Percentiles rank a stretch among this genome's conserved stretches.
Evolutionary conservation across 2,329 filamentous ascomycete species (phyloP).

Genomic region (Arachnomyces sp.): DNA sequence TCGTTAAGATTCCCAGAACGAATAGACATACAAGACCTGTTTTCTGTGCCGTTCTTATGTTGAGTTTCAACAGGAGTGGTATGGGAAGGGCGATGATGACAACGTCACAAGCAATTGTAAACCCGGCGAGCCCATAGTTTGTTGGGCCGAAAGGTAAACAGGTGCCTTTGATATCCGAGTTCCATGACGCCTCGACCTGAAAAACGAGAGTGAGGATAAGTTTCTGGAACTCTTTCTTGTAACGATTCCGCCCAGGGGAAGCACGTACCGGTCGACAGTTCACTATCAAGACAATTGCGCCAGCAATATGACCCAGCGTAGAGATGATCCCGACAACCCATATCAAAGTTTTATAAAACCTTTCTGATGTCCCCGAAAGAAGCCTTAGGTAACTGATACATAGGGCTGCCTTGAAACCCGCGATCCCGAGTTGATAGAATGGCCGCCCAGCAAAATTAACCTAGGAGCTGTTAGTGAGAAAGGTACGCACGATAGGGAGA

Average conservation of each 20-base stretch:
- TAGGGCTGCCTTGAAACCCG: slow-evolving; percentile 49
- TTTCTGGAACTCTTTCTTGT: too few species aligned
- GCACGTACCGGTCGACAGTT: slow-evolving; percentile 40
- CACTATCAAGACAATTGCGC: slow-evolving; percentile 43
- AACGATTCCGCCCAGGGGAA: too few species aligned
- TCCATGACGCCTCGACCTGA: slow-evolving; percentile 40
- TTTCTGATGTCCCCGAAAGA: slow-evolving; percentile 41
- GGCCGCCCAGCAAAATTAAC: slow-evolving; percentile 48
- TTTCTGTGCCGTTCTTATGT: slow-evolving; percentile 43
- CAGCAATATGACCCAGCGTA: slow-evolving; percentile 42
- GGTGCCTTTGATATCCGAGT: slow-evolving; percentile 30
- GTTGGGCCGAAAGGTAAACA: slow-evolving; percentile 42
- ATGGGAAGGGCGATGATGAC: slow-evolving; percentile 44
- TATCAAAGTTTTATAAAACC: slow-evolving; percentile 37
- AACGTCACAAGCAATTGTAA: slow-evolving; percentile 46
- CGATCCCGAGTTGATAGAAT: slow-evolving; percentile 48
- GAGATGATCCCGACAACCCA: slow-evolving; percentile 38
- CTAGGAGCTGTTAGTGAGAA: slow-evolving; percentile 12
- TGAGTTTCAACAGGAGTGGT: slow-evolving; percentile 42
- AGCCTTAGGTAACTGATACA: slow-evolving; percentile 47
- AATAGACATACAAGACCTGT: slow-evolving; percentile 46
- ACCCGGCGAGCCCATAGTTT: slow-evolving; percentile 45
- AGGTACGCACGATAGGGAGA: neutral
- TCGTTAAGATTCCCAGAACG: slow-evolving; percentile 47
- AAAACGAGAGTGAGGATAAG: neutral